These are phyloP conservation scores for Raphidocelis subcapitata DNA, from an alignment of 139 green algal species.

Conservation along the genomic window DNA sequence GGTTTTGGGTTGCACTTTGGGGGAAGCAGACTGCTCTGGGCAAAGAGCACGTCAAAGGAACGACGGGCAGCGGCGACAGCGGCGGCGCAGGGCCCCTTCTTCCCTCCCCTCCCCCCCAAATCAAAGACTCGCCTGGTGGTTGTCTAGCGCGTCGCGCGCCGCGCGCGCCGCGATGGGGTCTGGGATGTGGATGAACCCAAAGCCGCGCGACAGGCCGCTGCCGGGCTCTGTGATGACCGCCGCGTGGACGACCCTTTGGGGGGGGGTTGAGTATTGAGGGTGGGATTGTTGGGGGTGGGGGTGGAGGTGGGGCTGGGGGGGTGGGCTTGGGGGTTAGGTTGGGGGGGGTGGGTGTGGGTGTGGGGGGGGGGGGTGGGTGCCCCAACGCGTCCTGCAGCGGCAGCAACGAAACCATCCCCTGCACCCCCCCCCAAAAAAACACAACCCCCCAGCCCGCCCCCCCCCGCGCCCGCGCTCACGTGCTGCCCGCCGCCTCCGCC, in stretches of 20 bases:
- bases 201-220: slow-evolving; percentile 58
- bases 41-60: neutral
- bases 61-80: neutral
- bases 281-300: neutral
- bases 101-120: neutral
- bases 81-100: neutral
- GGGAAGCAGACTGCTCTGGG: neutral
- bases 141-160: slow-evolving; percentile 45
- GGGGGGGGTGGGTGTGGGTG: no score
- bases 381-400: neutral
- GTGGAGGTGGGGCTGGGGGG: no score
- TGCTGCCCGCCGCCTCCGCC: slow-evolving; percentile 50
- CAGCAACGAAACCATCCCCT: slow-evolving; percentile 26
- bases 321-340: no score
- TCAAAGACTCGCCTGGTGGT: neutral
- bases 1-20: neutral
- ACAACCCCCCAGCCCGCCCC: no score
- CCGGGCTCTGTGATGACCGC: slow-evolving; percentile 44
- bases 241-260: slow-evolving; percentile 32
- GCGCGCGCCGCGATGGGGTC: slow-evolving; percentile 52
- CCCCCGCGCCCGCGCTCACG: slow-evolving; percentile 44
- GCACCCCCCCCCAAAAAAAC: slow-evolving; percentile 26
- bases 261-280: neutral
- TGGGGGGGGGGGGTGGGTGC: neutral
- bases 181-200: slow-evolving; percentile 89